A percentile compares a stretch with the other conserved stretches of the same genome.
These are phyloP conservation scores for Microdochium bolleyi DNA, from an alignment of 2,329 filamentous ascomycete species.

Conservation along the genomic window DNA sequence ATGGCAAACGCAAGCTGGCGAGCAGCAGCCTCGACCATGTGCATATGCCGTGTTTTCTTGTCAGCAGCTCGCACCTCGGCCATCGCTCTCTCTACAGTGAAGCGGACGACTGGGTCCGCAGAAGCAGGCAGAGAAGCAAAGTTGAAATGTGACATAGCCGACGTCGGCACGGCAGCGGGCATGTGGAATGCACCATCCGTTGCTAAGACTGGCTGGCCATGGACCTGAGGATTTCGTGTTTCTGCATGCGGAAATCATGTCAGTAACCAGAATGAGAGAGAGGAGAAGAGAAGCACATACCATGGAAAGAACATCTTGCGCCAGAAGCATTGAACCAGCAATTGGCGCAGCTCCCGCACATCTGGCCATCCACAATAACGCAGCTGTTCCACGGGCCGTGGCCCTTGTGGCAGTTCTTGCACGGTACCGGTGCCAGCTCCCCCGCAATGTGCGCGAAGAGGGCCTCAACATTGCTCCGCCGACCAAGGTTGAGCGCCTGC, in stretches of 20 bases:
- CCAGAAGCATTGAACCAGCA: slow-evolving; percentile 58
- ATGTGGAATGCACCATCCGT: slow-evolving; percentile 18
- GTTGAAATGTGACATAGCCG: slow-evolving; percentile 20
- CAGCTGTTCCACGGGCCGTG: slow-evolving; percentile 52
- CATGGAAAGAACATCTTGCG: slow-evolving; percentile 51
- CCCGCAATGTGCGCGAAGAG: slow-evolving; percentile 50
- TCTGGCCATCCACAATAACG: slow-evolving; percentile 50
- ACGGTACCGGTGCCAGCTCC: slow-evolving; percentile 35
- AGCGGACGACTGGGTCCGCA: slow-evolving; percentile 29
- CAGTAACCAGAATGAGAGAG: not conserved
- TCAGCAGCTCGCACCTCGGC: slow-evolving; percentile 33
- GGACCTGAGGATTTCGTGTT: slow-evolving; percentile 33
- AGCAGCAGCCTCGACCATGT: slow-evolving; percentile 44
- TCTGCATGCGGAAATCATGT: slow-evolving; percentile 19
- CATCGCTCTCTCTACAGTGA: slow-evolving; percentile 37
- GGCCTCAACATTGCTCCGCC: slow-evolving; percentile 53
- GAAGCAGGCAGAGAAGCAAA: slow-evolving; percentile 21
- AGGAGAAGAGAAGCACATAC: slow-evolving; percentile 24
- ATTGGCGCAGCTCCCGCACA: slow-evolving; percentile 55
- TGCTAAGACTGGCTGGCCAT: slow-evolving; percentile 18
- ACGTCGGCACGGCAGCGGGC: slow-evolving; percentile 14
- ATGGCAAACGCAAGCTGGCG: slow-evolving; percentile 46
- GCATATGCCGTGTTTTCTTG: slow-evolving; percentile 34
- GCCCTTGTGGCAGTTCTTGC: slow-evolving; percentile 53
- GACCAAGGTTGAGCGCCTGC: slow-evolving; percentile 45